Base-by-base conservation (phyloP, 352 stramenopile genomes). In the Phytophthora meadii region DNA sequence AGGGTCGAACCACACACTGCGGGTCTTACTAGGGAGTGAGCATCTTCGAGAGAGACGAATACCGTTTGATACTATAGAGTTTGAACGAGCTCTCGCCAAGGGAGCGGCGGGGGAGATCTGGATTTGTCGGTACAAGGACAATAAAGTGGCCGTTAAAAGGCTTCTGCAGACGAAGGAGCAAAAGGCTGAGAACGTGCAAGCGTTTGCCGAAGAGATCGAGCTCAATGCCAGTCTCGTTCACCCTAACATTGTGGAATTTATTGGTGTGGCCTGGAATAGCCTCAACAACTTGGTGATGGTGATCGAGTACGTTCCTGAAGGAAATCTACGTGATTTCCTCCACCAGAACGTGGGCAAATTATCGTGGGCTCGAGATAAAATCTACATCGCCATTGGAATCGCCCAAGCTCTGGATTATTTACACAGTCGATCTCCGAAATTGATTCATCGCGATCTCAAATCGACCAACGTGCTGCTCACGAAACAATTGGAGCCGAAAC, bases 391-490 rank as follows among this genome's bases (percentile, higher is more conserved):
- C 73, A 34, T 76, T 10, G 65, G 61, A 4, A 61, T 81, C 34
- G 70, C 65, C 3, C 54, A 41, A 30, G 69, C 60, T 5, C 9
- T 81, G 6, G 24, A 61, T 25, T 78, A 78, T 44, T 27, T 81
- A 14, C 73, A 82, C 55, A n/a, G 3, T 5, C 34, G 41, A 2
- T 37, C 19, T 2, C 54, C 42, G 12, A 15, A 61, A 10, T 44
- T 82, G 14, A 78, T 81, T 42, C 72, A 81, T 19, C 60, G 51
- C 3, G 60, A 62, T 22, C 51, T 68, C 36, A 68, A 68, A 46
- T 54, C 52, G 2, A 68, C 56, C 63, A 95, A 95, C 62, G 68
- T 93, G 11, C 62, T 95, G 41, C 69, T 96, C 19, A 89, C 90
- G 25, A 71, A 64, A 8, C 48, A 74, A 12, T 79, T 89, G 3